These are phyloP conservation scores for Entophlyctis luteolus DNA, from an alignment of 192 early-diverging fungal genomes.

Conservation along the genomic window DNA sequence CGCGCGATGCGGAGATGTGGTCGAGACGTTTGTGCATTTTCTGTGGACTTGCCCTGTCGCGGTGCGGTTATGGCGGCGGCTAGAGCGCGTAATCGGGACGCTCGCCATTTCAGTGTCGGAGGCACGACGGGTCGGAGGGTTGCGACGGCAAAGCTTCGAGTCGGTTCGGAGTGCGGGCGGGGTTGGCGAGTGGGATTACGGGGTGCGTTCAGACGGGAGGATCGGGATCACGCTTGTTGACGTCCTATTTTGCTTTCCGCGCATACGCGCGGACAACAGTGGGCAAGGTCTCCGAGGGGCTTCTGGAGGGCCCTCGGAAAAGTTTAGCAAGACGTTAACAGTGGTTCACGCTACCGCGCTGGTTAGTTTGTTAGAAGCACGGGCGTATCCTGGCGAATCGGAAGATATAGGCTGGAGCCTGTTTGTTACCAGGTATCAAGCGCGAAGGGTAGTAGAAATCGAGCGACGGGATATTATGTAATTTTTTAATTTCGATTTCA, in stretches of 20 bases:
- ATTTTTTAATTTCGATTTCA: not conserved
- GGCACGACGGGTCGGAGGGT: conserved; percentile 1
- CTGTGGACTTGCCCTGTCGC: conserved; percentile 25
- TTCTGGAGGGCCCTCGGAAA: not conserved
- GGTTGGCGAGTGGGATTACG: conserved; percentile 18
- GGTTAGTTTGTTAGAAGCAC: conserved; percentile 18
- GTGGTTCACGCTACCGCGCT: conserved; percentile 20
- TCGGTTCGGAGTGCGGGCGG: no score
- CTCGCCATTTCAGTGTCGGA: not conserved
- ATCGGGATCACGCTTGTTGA: conserved; percentile 16
- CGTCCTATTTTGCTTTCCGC: conserved; percentile 24
- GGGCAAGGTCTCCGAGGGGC: not conserved
- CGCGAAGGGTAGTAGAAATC: conserved; percentile 5
- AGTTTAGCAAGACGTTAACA: conserved; percentile 9
- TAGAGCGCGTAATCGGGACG: conserved; percentile 15
- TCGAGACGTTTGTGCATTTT: conserved; percentile 21
- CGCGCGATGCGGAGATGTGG: conserved; percentile 1
- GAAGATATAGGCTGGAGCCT: conserved; percentile 2
- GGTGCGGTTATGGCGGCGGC: conserved; percentile 14
- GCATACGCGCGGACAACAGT: not conserved
- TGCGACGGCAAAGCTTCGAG: not conserved
- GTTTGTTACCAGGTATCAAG: conserved; percentile 22
- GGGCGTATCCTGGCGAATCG: conserved; percentile 16
- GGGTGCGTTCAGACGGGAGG: not conserved
- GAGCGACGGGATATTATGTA: not conserved